These are phyloP conservation scores for Kazachstania africana DNA, from an alignment of 805 yeast species.

Conservation along the genomic window DNA sequence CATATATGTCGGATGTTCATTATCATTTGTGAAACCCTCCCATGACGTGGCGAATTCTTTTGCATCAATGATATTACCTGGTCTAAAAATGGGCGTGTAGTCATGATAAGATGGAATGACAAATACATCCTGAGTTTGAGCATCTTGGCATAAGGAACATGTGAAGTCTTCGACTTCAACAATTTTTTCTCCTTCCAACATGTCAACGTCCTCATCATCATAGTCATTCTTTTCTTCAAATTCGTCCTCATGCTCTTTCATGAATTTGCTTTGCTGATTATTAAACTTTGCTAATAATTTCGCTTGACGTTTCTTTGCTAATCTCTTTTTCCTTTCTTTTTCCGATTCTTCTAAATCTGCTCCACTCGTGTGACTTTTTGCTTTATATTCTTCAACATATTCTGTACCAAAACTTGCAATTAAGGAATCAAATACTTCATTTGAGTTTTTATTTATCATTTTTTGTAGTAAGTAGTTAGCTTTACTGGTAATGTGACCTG, in stretches of 20 bases:
- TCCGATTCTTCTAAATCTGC: constrained; percentile 37
- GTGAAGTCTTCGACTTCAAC: constrained; percentile 23
- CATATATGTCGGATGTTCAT: constrained; percentile 12
- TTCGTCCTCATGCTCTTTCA: constrained; percentile 37
- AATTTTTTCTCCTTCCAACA: constrained; percentile 26
- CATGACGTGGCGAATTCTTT: constrained; percentile 22
- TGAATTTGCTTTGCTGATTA: constrained; percentile 65
- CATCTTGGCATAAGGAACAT: constrained; percentile 53
- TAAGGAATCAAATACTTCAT: constrained; percentile 38
- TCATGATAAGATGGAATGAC: constrained; percentile 47
- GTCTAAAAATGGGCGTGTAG: constrained; percentile 39
- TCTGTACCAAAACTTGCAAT: constrained; percentile 46
- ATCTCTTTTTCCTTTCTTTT: constrained; percentile 39
- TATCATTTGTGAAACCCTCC: constrained; percentile 20
- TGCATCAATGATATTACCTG: constrained; percentile 16
- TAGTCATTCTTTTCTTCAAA: constrained; percentile 26
- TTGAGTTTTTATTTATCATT: constrained; percentile 37
- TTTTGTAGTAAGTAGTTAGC: constrained; percentile 46
- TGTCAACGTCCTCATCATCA: constrained; percentile 33
- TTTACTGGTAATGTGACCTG: constrained; percentile 37
- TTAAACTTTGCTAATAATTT: constrained; percentile 52
- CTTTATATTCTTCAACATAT: constrained; percentile 38
- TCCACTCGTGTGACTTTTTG: constrained; percentile 32
- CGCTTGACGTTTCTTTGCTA: constrained; percentile 52
- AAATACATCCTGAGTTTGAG: constrained; percentile 35